Base-by-base conservation (phyloP, 345 rosid genomes). In the Angophora floribunda region DNA sequence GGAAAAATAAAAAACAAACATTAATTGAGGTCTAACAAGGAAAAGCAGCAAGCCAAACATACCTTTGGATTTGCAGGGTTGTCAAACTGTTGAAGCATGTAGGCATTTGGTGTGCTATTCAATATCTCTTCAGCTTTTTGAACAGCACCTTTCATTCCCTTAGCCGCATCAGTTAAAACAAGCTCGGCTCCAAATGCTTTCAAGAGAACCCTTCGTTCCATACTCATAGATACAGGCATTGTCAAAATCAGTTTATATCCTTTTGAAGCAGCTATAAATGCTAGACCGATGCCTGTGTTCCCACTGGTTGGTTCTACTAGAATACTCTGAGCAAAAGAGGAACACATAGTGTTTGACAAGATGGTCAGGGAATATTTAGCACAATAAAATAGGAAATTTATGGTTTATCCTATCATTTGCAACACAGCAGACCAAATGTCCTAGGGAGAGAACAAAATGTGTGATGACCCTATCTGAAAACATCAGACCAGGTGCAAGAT, bases 221-320 rank as follows among this genome's bases (percentile, higher is more conserved):
- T 67, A 93, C 98, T 96, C 96, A 93, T 93, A 75, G 96, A 93
- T 57, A 96, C 89, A 17, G 99, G 98, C 99, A 97, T 96, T 19
- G 94, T 94, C 88, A 96, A 89, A 85, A 96, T 95, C 70, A 96
- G 93, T 90, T 87, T 92, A 91, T 96, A 96, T 52, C 99, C 97
- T 90, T 91, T 96, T 78, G 96, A 91, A 87, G 99, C 98, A 89
- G 98, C 98, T 30, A 96, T 93, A 85, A 94, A 93, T 63, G 99
- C 99, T 82, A 97, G 92, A 87, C 97, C 99, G 49, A 97, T 97
- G 90, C 99, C 99, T 15, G 99, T 97, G 91, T 97, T 96, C 88
- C 99, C 99, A 91, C 98, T 95, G 2, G 99, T 97, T 87, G 97
- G 96, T 92, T 97, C 99, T 88, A 96, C 93, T 53, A 97, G 96